Evolutionary conservation across 1,284 basidiomycete genomes (phyloP), one percentile per base, ranked within the genome.

Genomic region (Gomphus bonarii): DNA sequence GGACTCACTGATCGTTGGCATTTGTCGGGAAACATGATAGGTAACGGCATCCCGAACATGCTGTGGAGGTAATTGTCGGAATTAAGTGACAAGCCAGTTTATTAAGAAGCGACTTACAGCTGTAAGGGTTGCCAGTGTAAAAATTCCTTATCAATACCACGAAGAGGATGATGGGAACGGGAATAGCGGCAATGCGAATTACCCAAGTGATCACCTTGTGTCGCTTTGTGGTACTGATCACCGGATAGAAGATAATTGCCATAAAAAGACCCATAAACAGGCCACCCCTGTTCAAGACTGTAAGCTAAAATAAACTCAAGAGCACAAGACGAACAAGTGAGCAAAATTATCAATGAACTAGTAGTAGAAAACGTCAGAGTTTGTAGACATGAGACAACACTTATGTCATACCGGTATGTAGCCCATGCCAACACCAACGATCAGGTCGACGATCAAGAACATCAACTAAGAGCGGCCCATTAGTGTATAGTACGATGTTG

Each of bases 31-130:
- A 84, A 64, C 93, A 95, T 1, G 88, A 91, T 3, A 95, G 70
- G 69, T 91, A 95, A 54, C 91, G 80, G 67, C 95, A 98, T 70
- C 94, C 91, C 50, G 82, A 77, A 68, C 95, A 97, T 20, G 91
- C 91, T 80, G 67, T 59, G 54, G 55, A 52, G 44, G 51, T 54
- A 30, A 55, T 54, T 60, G 38, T 33, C 31, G 12, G 18, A 9
- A 61, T 14, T 25, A 25, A 20, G 20, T 9, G 16, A 43, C 28
- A 7, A 61, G 40, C 58, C 22, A 54, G 35, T 50, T 9, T 12
- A 54, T 35, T 47, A 47, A 58, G 18, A 28, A 22, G 35, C 11
- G 18, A 71, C 78, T 20, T 66, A 87, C 88, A 85, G 48, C 84
- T 82, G 65, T 85, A 87, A 16, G 90, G 90, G 65, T 92, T 79